A percentile compares a stretch with the other conserved stretches of the same genome.
Evolutionary conservation across 176 grass and related monocot genomes (phyloP).

Genomic region (Hyparrhenia diplandra): DNA sequence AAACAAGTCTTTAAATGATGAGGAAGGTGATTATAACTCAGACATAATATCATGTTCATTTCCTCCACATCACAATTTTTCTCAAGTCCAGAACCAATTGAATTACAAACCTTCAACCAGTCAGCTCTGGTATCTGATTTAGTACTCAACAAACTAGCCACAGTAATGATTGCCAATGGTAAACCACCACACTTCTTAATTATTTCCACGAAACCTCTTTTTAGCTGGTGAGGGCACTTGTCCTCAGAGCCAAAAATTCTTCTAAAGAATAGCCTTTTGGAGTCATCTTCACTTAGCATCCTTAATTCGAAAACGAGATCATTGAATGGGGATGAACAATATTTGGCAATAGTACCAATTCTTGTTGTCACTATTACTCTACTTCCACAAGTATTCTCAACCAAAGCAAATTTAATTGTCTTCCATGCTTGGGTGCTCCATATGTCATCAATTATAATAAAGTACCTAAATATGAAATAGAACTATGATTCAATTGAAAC

Average conservation of each 20-base stretch:
- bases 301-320: conserved; percentile 38
- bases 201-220: conserved; percentile 36
- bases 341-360: conserved; percentile 33
- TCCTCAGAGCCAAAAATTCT: conserved; percentile 34
- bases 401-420: conserved; percentile 25
- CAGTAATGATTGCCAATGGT: conserved; percentile 45
- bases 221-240: conserved; percentile 33
- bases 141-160: conserved; percentile 38
- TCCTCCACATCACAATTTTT: conserved; percentile 29
- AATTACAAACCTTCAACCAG: conserved; percentile 30
- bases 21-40: conserved; percentile 53
- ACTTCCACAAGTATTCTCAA: conserved; percentile 42
- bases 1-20: conserved; percentile 44
- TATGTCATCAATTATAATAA: conserved; percentile 45
- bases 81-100: conserved; percentile 41
- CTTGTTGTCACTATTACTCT: conserved; percentile 46
- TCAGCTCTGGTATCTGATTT: conserved; percentile 25
- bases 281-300: conserved; percentile 26
- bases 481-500: neutral
- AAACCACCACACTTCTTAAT: conserved; percentile 44
- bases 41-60: conserved; percentile 45
- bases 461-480: conserved; percentile 25
- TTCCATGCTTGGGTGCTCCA: conserved; percentile 40
- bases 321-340: conserved; percentile 24
- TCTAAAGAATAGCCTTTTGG: conserved; percentile 40